These are phyloP conservation scores for Ceratocystis variospora DNA, from an alignment of 2,329 filamentous ascomycete species.

Conservation along the genomic window DNA sequence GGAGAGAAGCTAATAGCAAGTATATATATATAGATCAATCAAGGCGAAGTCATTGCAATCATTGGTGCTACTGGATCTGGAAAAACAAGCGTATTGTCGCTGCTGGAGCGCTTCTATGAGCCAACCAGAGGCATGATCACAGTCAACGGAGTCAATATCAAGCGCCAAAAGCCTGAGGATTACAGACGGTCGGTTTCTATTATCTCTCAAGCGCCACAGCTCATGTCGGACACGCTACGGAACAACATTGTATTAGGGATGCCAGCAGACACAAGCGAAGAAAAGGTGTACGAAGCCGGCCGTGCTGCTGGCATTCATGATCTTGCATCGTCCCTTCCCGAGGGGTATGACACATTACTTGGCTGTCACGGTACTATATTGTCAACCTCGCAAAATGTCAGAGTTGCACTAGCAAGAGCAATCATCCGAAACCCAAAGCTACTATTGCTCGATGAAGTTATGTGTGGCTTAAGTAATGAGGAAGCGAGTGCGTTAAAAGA, in stretches of 20 bases:
- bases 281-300: slow-evolving; percentile 23
- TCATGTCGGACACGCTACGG: slow-evolving; percentile 38
- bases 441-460: slow-evolving; percentile 56
- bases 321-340: slow-evolving; percentile 58
- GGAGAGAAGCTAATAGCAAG: neutral
- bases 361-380: slow-evolving; percentile 50
- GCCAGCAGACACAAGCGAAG: neutral
- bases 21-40: slow-evolving; percentile 14
- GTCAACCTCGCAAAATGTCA: slow-evolving; percentile 52
- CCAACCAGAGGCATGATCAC: slow-evolving; percentile 30
- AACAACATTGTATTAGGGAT: slow-evolving; percentile 50
- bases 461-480: slow-evolving; percentile 46
- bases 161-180: slow-evolving; percentile 32
- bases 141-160: slow-evolving; percentile 33
- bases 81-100: slow-evolving; percentile 25
- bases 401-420: slow-evolving; percentile 51
- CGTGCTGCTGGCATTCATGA: slow-evolving; percentile 54
- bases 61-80: slow-evolving; percentile 20
- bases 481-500: slow-evolving; percentile 42
- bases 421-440: slow-evolving; percentile 46
- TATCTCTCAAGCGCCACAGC: slow-evolving; percentile 41
- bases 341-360: slow-evolving; percentile 40
- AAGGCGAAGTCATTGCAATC: slow-evolving; percentile 19
- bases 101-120: slow-evolving; percentile 23
- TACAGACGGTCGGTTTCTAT: slow-evolving; percentile 41